Evolutionary conservation across 768 basidiomycete genomes (phyloP), one percentile per base, ranked within the genome.

Genomic region (Mycena rebaudengoi): DNA sequence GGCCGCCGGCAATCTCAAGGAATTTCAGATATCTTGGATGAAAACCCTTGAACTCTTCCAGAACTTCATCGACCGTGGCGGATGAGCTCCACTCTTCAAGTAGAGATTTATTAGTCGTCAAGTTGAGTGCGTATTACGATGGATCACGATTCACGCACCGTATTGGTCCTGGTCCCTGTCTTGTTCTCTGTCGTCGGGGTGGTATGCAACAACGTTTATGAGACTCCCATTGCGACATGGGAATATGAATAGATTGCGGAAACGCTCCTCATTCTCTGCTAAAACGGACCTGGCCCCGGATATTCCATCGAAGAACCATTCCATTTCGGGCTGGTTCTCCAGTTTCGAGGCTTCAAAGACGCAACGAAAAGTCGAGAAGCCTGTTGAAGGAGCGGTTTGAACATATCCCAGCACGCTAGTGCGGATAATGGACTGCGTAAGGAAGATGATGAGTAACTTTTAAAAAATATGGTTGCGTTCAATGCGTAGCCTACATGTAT

Each of bases 301-400:
- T 25, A 25, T 6, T 7, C 44, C 55, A 1, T 40, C 30, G 18
- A 1, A 10, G 1, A 57, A 13, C 55, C 55, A 57, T 10, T 57
- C 43, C 13, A 57, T 33, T 26, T 44, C 30, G 10, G 55, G 2
- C 20, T 23, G 20, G 7, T 32, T 43, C 6, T 32, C 44, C 30
- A 51, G 37, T 23, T 49, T 44, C 29, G 58, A 40, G 4, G 49
- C 48, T 4, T 49, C 48, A 14, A 60, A 11, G 37, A 60, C 48
- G 25, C 48, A 60, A 30, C 58, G 58, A 40, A 60, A 60, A 18
- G 49, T 49, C 2, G 58, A 37, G 12, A 46, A 16, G n/a, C 41
- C 30, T 20, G 48, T 60, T 12, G 58, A n/a, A 7, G 18, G 20
- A 5, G 48, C 48, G 16, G 16, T 30, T 18, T 50, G 32, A 14